These are phyloP conservation scores for Dothideomycetidae sp. DNA, from an alignment of 2,329 filamentous ascomycete species.

Conservation along the genomic window DNA sequence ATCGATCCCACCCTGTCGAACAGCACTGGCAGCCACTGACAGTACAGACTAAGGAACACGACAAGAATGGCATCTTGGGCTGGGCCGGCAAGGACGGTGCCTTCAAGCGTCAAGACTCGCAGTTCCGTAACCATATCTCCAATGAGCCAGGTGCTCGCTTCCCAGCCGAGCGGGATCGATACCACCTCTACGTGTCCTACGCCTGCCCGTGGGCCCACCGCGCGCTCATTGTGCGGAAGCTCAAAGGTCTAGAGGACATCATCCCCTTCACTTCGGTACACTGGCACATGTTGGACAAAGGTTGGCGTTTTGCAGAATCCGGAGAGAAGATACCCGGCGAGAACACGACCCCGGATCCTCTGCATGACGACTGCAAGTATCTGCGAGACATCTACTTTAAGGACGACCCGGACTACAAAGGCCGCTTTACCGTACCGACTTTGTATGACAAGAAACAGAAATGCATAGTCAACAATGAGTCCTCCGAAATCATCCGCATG, in stretches of 20 bases:
- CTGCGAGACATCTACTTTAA: constrained; percentile 70
- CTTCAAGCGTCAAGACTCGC: constrained; percentile 77
- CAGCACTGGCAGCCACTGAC: too few species aligned
- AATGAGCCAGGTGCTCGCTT: constrained; percentile 57
- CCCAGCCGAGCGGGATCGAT: constrained; percentile 73
- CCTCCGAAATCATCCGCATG: constrained; percentile 79
- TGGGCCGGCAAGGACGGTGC: constrained; percentile 78
- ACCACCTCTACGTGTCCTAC: constrained; percentile 91
- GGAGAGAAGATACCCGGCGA: constrained; percentile 44
- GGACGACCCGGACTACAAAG: constrained; percentile 55
- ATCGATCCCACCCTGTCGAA: background rate
- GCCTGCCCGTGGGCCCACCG: constrained; percentile 89
- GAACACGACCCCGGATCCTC: constrained; percentile 45
- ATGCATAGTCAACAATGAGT: constrained; percentile 76
- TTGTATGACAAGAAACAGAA: constrained; percentile 53
- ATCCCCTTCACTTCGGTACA: constrained; percentile 72
- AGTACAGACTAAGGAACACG: constrained; percentile 14
- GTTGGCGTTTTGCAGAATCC: constrained; percentile 68
- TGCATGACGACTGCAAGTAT: constrained; percentile 55
- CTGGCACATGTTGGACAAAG: constrained; percentile 67
- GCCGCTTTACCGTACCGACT: constrained; percentile 74
- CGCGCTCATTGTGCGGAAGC: constrained; percentile 69
- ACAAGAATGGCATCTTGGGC: constrained; percentile 48
- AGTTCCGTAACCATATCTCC: constrained; percentile 71
- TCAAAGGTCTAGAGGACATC: constrained; percentile 84